These are phyloP conservation scores for Senna siamea DNA, from an alignment of 306 rosid species.

Conservation along the genomic window DNA sequence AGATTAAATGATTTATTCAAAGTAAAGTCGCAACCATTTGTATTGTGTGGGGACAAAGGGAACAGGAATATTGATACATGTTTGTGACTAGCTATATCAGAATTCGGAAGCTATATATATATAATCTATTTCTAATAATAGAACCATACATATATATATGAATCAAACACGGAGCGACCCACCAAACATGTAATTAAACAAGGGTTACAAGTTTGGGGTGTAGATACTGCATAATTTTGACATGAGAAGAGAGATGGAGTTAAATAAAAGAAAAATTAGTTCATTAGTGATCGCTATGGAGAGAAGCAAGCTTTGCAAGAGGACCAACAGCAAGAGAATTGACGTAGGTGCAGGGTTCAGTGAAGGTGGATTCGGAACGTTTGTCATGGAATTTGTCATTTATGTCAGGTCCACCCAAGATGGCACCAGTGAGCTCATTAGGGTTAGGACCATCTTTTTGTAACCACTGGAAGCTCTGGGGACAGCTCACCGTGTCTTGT, in stretches of 20 bases:
- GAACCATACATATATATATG: too few relatives aligned
- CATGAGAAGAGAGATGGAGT: too few relatives aligned
- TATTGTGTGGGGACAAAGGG: background rate
- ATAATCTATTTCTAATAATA: too few relatives aligned
- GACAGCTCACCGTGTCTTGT: constrained; percentile 37
- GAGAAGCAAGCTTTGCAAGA: constrained; percentile 70
- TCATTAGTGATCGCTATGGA: background rate
- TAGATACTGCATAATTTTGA: too few relatives aligned
- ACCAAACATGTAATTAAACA: too few relatives aligned
- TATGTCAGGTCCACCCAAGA: constrained; percentile 79
- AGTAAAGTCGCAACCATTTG: background rate
- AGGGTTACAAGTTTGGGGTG: too few relatives aligned
- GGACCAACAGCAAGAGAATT: constrained; percentile 80
- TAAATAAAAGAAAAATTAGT: too few relatives aligned
- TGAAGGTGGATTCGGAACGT: constrained; percentile 63
- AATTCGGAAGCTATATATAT: too few relatives aligned
- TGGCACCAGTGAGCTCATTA: constrained; percentile 88
- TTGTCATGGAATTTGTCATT: constrained; percentile 69
- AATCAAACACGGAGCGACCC: too few relatives aligned
- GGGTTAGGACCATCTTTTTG: constrained; percentile 61
- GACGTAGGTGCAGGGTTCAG: constrained; percentile 88
- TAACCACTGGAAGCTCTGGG: constrained; percentile 64
- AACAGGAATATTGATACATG: too few relatives aligned
- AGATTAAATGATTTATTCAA: too few relatives aligned
- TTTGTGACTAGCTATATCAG: too few relatives aligned